Evolutionary conservation across 805 yeast genomes (phyloP), one percentile per base, ranked within the genome.

Genomic region (Allodekkera sacchari): DNA sequence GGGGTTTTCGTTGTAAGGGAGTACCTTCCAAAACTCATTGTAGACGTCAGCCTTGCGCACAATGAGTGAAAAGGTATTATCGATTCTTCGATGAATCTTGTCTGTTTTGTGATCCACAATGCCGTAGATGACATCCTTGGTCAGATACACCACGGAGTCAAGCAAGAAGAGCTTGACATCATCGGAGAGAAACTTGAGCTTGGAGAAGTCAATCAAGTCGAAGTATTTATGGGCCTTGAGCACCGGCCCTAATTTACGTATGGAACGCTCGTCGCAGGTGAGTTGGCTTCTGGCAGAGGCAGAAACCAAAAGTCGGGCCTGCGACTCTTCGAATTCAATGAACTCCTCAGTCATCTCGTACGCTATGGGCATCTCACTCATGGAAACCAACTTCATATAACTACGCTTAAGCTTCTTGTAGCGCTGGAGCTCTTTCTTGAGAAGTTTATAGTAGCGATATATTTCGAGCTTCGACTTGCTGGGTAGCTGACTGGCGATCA

Each of bases 301-400:
- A 20, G 19, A 12, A 10, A 23, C 9, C 26, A 46, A 15, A 12
- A 35, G 22, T 5, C 20, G 18, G 3, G 57, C 44, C 27, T 47
- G 44, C 5, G 41, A 32, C 13, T 69, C 68, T 41, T 76, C 83
- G 38, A 66, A 45, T 5, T 50, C 45, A 1, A 68, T 43, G 34
- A 59, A 66, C 13, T 47, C 48, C 6, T 59, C 59, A 37, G 68
- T 65, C 57, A 75, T 59, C 42, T 76, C 83, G 36, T 58, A 51
- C 2, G 77, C 70, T 3, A 60, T 57, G 1, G 82, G 81, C 7
- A 75, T 50, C 9, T 69, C 68, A 18, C 54, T 50, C 43, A 69
- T 67, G 10, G 51, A 42, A 3, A 61, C 34, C 19, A 67, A 43
- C 13, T 42, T 32, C 15, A 39, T 36, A 21, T 39, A 41, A 1